phyloP scores from a whole-genome alignment of 257 asterid genomes.

The Echites panduratus region DNA sequence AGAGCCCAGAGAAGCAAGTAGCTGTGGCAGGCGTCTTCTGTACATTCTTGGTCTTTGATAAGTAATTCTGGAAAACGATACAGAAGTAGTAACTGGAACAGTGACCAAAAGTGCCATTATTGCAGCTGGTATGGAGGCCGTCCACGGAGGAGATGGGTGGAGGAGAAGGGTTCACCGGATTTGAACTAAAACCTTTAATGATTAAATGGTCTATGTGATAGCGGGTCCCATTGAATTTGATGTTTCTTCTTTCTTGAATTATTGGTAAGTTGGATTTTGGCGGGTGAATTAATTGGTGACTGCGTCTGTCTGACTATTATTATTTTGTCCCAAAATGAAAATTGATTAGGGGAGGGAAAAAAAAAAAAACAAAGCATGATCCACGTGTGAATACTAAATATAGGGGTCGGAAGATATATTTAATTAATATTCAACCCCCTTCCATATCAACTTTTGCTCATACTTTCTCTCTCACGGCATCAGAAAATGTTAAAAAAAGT shows the following conservation, averaged over 20 bases:
- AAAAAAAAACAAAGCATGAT: too few relatives aligned
- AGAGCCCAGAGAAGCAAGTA: constrained; percentile 25
- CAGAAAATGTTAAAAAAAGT: too few relatives aligned
- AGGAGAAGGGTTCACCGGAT: neutral
- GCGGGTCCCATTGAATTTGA: neutral
- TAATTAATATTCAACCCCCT: too few relatives aligned
- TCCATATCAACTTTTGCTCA: too few relatives aligned
- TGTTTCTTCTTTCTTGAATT: too few relatives aligned
- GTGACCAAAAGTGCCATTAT: constrained; percentile 42
- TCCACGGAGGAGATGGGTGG: neutral
- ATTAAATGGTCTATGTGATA: neutral
- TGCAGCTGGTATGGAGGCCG: constrained; percentile 17
- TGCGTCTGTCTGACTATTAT: neutral
- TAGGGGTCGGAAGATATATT: too few relatives aligned
- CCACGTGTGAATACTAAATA: too few relatives aligned
- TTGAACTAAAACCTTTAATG: neutral
- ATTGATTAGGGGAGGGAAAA: too few relatives aligned
- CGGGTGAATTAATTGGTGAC: neutral
- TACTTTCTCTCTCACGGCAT: too few relatives aligned
- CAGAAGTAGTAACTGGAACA: constrained; percentile 21
- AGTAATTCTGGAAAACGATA: constrained; percentile 29
- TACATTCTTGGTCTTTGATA: constrained; percentile 12
- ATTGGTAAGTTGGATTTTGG: neutral
- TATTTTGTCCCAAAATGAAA: neutral
- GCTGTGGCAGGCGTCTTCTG: constrained; percentile 21